phyloP scores from a whole-genome alignment of 345 rosid species.

The Angophora floribunda region DNA sequence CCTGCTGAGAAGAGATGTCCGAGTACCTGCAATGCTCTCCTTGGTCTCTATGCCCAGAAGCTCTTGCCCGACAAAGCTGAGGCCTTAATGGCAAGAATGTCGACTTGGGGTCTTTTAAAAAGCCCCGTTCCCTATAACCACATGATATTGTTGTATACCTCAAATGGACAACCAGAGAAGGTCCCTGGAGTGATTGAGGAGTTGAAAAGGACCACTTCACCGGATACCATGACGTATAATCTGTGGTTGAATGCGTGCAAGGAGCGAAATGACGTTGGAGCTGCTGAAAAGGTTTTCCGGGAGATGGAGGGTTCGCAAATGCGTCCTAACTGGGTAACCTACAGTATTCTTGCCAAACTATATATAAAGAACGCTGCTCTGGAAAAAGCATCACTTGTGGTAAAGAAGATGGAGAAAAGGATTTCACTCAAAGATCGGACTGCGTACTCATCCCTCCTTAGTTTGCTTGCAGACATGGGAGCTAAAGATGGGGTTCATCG shows the following conservation, averaged over 20 bases:
- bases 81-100: slow-evolving; percentile 75
- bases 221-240: slow-evolving; percentile 68
- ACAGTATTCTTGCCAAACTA: slow-evolving; percentile 52
- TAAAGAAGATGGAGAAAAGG: slow-evolving; percentile 83
- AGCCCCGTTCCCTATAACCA: slow-evolving; percentile 66
- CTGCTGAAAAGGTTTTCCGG: slow-evolving; percentile 49
- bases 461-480: slow-evolving; percentile 54
- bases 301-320: slow-evolving; percentile 47
- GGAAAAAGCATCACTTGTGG: slow-evolving; percentile 49
- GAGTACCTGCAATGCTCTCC: slow-evolving; percentile 67
- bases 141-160: slow-evolving; percentile 58
- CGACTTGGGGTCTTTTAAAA: slow-evolving; percentile 53
- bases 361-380: slow-evolving; percentile 33
- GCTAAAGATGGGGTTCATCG: slow-evolving; percentile 46
- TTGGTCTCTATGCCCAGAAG: slow-evolving; percentile 56
- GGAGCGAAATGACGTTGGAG: slow-evolving; percentile 35
- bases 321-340: slow-evolving; percentile 84
- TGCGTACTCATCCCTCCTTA: slow-evolving; percentile 69
- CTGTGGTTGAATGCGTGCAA: slow-evolving; percentile 58
- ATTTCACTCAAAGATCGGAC: slow-evolving; percentile 40
- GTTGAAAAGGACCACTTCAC: slow-evolving; percentile 40
- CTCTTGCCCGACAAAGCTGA: slow-evolving; percentile 48
- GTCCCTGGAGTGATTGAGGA: slow-evolving; percentile 45
- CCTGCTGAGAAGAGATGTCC: slow-evolving; percentile 63
- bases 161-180: slow-evolving; percentile 39